Percentiles rank a stretch among this genome's conserved stretches.
Evolutionary conservation across 2,329 filamentous ascomycete genomes (phyloP).

Genomic region (Zelopaecilomyces penicillatus): DNA sequence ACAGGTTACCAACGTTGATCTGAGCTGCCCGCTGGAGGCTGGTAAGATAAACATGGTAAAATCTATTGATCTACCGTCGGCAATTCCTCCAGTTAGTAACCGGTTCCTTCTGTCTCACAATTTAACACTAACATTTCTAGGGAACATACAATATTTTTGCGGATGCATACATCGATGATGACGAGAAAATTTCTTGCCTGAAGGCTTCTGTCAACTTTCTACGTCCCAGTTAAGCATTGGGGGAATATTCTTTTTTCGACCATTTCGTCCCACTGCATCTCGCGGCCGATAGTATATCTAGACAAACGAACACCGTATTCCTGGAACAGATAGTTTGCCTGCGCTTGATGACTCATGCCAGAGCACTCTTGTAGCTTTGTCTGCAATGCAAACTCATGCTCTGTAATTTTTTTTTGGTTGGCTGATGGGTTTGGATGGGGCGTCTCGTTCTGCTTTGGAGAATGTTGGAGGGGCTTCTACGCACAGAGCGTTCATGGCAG

Average conservation of each 20-base stretch:
- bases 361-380: too few relatives aligned
- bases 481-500: too few relatives aligned
- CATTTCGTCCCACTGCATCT: too few relatives aligned
- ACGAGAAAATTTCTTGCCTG: conserved; percentile 69
- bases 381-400: too few relatives aligned
- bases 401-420: too few relatives aligned
- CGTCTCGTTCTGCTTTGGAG: too few relatives aligned
- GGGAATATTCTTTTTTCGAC: not conserved
- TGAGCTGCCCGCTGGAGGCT: conserved; percentile 74
- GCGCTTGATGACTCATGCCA: too few relatives aligned
- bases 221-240: not conserved
- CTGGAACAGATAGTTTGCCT: too few relatives aligned
- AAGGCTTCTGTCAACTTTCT: conserved; percentile 56
- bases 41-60: conserved; percentile 63
- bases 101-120: not conserved
- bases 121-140: conserved; percentile 30
- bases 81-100: conserved; percentile 69
- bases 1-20: conserved; percentile 69
- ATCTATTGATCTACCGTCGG: conserved; percentile 66
- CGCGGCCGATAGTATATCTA: too few relatives aligned
- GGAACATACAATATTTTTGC: conserved; percentile 78
- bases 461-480: too few relatives aligned
- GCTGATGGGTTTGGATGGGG: too few relatives aligned
- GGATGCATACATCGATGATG: conserved; percentile 64
- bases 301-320: too few relatives aligned